Evolutionary conservation across 2,329 filamentous ascomycete genomes (phyloP), one percentile per base, ranked within the genome.

Genomic region (Clarireedia hainanense): DNA sequence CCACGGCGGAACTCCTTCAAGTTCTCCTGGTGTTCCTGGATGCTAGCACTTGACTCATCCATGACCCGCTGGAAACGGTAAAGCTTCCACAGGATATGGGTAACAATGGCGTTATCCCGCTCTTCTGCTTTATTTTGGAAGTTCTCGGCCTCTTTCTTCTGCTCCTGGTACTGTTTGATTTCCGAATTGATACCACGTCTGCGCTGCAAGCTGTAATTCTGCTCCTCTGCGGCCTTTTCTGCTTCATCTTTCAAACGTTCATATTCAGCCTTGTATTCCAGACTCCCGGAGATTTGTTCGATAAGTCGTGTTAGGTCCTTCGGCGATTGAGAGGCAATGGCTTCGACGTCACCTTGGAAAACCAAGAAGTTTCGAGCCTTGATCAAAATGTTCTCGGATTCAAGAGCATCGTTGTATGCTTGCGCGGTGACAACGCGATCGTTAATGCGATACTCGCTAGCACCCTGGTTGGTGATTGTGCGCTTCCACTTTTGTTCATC

Each of bases 301-400:
- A 99, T 95, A 50, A 99, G 76, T 50, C 89, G 83, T 0, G 94
- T 99, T 40, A 99, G 80, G 67, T 97, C 94, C 64, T 91, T 91
- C 0, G 94, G 91, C 1, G 91, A 95, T 70, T 97, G 94, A 6
- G 91, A 91, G 2, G 94, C 95, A 67, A 99, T 96, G 24, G 91
- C 89, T 71, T 99, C 94, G 17, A 99, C 92, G 69, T 99, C 94
- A 62, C 94, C 95, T 72, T 99, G 94, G 70, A 99, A 99, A 37
- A 99, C 94, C 5, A 99, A 80, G 70, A 99, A 99, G 69, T 99
- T 99, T 62, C 94, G 84, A 36, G 94, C 94, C 72, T 96, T 97
- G 76, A 99, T 97, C 58, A 99, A 76, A 63, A 99, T 99, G 67
- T 96, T 96, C 71, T 99, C 92, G 20, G 84, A 78, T 71, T 99